Evolutionary conservation across 2,329 filamentous ascomycete genomes (phyloP).

Genomic region (Chrysoporthe puriensis): DNA sequence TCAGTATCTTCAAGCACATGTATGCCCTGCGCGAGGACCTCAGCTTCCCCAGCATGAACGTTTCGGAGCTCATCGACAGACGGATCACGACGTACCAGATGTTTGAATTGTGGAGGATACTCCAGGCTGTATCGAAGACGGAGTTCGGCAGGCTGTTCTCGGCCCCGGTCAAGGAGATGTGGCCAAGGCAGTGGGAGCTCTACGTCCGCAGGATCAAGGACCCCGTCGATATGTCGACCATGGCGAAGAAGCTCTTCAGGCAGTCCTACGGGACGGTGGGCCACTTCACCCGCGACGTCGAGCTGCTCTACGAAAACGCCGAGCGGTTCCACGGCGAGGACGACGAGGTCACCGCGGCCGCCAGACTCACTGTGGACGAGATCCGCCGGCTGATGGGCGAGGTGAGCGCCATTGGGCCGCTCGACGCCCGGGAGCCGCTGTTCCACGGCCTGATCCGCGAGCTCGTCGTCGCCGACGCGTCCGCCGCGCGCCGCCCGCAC

Average conservation of each 20-base stretch:
- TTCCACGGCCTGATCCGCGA: conserved; percentile 11
- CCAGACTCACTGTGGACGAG: background rate
- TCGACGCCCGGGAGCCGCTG: background rate
- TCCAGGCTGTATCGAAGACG: background rate
- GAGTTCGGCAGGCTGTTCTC: background rate
- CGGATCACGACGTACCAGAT: conserved; percentile 14
- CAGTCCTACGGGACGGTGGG: background rate
- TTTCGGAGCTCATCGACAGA: background rate
- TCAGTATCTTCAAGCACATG: conserved; percentile 6
- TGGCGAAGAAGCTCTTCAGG: background rate
- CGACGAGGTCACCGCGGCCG: background rate
- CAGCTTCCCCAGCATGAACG: background rate
- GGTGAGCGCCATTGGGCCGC: background rate
- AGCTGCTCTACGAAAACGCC: conserved; percentile 14
- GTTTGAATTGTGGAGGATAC: background rate
- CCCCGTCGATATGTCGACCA: conserved; percentile 12
- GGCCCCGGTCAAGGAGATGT: background rate
- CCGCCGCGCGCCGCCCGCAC: background rate
- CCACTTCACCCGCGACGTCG: conserved; percentile 3
- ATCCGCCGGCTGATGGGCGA: conserved; percentile 4
- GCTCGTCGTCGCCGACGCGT: background rate
- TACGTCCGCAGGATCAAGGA: conserved; percentile 1
- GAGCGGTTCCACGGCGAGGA: background rate
- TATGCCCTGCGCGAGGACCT: conserved; percentile 11
- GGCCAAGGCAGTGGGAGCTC: background rate